Percentiles rank a stretch among this genome's conserved stretches.
These are phyloP conservation scores for Corynascus novoguineensis DNA, from an alignment of 495 filamentous ascomycete genomes.

Conservation along the genomic window DNA sequence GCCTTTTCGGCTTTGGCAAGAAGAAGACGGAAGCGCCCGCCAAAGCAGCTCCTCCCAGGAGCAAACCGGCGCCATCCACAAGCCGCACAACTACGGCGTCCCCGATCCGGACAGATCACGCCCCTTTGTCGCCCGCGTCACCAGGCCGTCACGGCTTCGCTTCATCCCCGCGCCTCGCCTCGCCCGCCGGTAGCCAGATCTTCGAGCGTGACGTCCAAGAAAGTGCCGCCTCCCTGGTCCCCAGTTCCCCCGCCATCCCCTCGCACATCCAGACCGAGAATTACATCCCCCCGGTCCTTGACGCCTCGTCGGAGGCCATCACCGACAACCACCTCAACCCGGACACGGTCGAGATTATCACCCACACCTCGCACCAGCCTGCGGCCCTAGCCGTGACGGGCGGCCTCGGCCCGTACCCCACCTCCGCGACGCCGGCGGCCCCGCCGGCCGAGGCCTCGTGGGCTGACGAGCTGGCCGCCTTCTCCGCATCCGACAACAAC, in stretches of 20 bases:
- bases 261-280: constrained; percentile 87
- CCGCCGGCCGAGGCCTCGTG: constrained; percentile 37
- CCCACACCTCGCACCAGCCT: constrained; percentile 72
- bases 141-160: constrained; percentile 47
- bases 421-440: no score
- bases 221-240: constrained; percentile 49
- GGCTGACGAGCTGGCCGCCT: constrained; percentile 52
- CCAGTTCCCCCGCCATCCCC: constrained; percentile 71
- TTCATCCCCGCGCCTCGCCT: constrained; percentile 55
- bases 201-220: constrained; percentile 95
- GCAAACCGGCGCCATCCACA: constrained; percentile 22
- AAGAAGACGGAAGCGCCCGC: constrained; percentile 52
- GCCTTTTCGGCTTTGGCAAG: constrained; percentile 61
- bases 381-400: constrained; percentile 60
- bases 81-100: constrained; percentile 33
- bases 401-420: constrained; percentile 30
- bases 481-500: constrained; percentile 20
- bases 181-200: constrained; percentile 73
- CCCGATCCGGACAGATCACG: constrained; percentile 40
- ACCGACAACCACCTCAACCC: constrained; percentile 70
- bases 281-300: constrained; percentile 82
- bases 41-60: constrained; percentile 32
- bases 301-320: constrained; percentile 83
- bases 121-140: constrained; percentile 44
- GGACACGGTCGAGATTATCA: constrained; percentile 84